Evolutionary conservation across 2,329 filamentous ascomycete species (phyloP), one percentile per base, ranked within the genome.

Genomic region (Aplosporella prunicola): DNA sequence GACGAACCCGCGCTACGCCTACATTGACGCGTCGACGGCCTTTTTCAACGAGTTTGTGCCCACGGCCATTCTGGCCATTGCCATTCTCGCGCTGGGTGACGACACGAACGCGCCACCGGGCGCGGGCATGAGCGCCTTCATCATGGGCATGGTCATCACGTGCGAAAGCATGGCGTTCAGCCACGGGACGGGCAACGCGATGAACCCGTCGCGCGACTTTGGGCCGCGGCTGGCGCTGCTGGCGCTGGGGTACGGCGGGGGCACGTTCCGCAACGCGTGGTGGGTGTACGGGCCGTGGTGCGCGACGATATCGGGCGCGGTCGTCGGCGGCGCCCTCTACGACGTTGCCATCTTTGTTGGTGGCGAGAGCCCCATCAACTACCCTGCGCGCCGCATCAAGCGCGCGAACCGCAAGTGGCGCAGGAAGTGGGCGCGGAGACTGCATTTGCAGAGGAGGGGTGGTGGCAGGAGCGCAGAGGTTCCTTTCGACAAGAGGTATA

Each of bases 71-170:
- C 43, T 47, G 5, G 43, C 54, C 6, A 50, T 55, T 4, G 51
- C 48, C 1, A 51, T 63, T 16, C 43, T 63, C 9, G 60, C 60
- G 0, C 40, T 62, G 27, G 58, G 63, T 11, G 64, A 67, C 33
- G 61, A 66, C 27, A 52, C 52, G 9, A 67, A 67, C 38, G 56
- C 60, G 0, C 63, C 64, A 2, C 64, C 63, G 1, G 63, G 63
- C 1, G 61, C 62, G 8, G 59, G 60, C 41, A 62, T 60, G 60
- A 53, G 58, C 20, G 51, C 58, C 1, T 60, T 62, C 4, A 45
- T 62, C 10, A 45, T 47, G 35, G 43, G 34, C 3, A 35, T 47
- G 5, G 33, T 47, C 20, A 40, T 39, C 13, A 42, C 39, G 4
- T 38, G 36, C 5, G 33, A 45, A 17, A 33, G 43, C 23, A 35